Percentiles rank a stretch among this genome's conserved stretches.
phyloP scores from a whole-genome alignment of 495 filamentous ascomycete genomes.

The Cryomyces minteri region DNA sequence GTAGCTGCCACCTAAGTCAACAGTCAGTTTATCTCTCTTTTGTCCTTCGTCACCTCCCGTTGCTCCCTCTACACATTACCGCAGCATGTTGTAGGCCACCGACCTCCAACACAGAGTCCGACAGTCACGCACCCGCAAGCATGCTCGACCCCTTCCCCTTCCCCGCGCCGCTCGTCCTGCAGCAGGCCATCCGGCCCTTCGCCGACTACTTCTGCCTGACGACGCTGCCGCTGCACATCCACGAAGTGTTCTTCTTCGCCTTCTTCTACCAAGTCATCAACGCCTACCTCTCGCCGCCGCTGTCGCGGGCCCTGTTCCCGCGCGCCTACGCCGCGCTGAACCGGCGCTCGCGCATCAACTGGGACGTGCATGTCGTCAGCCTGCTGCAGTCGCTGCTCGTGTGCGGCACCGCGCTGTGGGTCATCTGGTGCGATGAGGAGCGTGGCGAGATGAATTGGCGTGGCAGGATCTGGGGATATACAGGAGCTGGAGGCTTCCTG shows the following conservation, averaged over 20 bases:
- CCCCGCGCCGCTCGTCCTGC: slow-evolving; percentile 33
- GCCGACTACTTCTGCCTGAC: slow-evolving; percentile 41
- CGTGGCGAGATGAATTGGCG: slow-evolving; percentile 48
- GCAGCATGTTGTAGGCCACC: no score
- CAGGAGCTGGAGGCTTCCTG: slow-evolving; percentile 61
- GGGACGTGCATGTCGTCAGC: slow-evolving; percentile 93
- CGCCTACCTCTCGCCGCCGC: slow-evolving; percentile 48
- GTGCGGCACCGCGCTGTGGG: slow-evolving; percentile 58
- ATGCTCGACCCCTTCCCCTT: slow-evolving; percentile 62
- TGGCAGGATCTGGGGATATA: slow-evolving; percentile 83
- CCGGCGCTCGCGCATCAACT: slow-evolving; percentile 60
- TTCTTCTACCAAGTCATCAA: slow-evolving; percentile 61
- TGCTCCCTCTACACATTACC: no score
- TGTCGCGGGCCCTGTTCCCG: slow-evolving; percentile 57
- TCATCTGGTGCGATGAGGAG: slow-evolving; percentile 65
- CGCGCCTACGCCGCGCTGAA: slow-evolving; percentile 47
- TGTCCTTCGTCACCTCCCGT: no score
- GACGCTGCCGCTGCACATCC: slow-evolving; percentile 66
- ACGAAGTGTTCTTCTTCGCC: slow-evolving; percentile 67
- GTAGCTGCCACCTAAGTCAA: no score
- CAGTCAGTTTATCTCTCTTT: no score
- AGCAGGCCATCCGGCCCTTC: slow-evolving; percentile 33
- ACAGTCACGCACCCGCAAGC: no score
- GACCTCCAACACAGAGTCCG: no score
- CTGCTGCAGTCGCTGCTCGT: slow-evolving; percentile 75